Evolutionary conservation across 495 filamentous ascomycete species (phyloP).

Genomic region (Penicillium flavigenum): DNA sequence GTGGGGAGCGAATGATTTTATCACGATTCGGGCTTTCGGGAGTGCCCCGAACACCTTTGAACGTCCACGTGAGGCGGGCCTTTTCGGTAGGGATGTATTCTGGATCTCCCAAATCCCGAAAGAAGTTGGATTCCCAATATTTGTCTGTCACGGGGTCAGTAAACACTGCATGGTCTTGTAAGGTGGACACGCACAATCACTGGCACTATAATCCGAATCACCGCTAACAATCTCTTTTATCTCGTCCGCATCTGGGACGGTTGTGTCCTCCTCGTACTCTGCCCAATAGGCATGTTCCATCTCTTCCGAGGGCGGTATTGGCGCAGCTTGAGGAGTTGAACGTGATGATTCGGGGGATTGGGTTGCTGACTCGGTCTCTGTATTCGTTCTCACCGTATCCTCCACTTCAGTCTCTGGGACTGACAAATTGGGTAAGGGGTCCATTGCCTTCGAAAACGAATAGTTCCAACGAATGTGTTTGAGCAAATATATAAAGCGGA

Average conservation of each 20-base stretch:
- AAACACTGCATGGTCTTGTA: not conserved
- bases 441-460: conserved; percentile 22
- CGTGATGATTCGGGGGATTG: conserved; percentile 13
- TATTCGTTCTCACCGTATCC: conserved; percentile 4
- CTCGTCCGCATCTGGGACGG: conserved; percentile 58
- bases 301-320: conserved; percentile 17
- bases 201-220: conserved; percentile 51
- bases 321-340: conserved; percentile 8
- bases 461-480: not conserved
- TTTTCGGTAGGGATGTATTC: conserved; percentile 52
- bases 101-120: conserved; percentile 57
- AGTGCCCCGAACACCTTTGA: conserved; percentile 61
- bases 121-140: conserved; percentile 61
- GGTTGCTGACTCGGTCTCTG: conserved; percentile 10
- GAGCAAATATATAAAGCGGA: no score
- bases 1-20: conserved; percentile 59
- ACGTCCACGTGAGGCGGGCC: conserved; percentile 60
- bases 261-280: conserved; percentile 55
- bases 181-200: conserved; percentile 47
- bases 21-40: conserved; percentile 58
- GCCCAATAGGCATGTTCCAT: conserved; percentile 51
- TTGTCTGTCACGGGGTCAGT: conserved; percentile 39
- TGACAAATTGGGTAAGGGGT: conserved; percentile 15
- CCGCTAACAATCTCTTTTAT: conserved; percentile 55
- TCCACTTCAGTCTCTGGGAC: conserved; percentile 4